These are phyloP conservation scores for Sporothrix protearum DNA, from an alignment of 2,329 filamentous ascomycete species.

Conservation along the genomic window DNA sequence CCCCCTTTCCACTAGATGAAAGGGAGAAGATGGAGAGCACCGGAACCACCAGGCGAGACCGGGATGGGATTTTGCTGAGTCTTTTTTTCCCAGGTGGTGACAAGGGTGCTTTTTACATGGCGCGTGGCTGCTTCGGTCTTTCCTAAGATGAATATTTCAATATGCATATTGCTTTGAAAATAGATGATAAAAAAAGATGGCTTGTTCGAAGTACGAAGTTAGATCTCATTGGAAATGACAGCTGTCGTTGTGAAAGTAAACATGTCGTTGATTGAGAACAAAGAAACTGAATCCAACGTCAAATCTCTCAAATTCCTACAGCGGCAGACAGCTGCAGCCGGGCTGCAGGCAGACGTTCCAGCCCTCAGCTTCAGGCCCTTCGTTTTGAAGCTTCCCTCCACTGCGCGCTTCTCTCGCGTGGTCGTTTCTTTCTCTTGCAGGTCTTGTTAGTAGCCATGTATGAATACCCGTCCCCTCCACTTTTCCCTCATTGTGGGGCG, in stretches of 20 bases:
- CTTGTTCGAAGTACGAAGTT: too few species aligned
- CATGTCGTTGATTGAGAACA: background rate
- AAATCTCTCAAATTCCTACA: background rate
- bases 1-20: background rate
- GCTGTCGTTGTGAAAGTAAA: constrained; percentile 8
- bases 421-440: background rate
- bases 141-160: too few species aligned
- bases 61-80: background rate
- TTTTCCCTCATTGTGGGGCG: constrained; percentile 7
- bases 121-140: background rate
- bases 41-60: background rate
- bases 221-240: background rate
- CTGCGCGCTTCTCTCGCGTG: background rate
- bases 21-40: constrained; percentile 4
- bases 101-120: background rate
- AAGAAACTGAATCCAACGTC: background rate
- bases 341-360: background rate
- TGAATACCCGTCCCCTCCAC: constrained; percentile 14
- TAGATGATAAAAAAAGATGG: too few species aligned
- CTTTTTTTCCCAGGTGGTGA: background rate
- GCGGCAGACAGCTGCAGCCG: background rate
- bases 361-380: background rate
- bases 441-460: constrained; percentile 19
- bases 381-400: background rate
- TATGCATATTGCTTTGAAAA: background rate